Base-by-base conservation (phyloP, 306 rosid genomes). In the Hippophae tibetana region DNA sequence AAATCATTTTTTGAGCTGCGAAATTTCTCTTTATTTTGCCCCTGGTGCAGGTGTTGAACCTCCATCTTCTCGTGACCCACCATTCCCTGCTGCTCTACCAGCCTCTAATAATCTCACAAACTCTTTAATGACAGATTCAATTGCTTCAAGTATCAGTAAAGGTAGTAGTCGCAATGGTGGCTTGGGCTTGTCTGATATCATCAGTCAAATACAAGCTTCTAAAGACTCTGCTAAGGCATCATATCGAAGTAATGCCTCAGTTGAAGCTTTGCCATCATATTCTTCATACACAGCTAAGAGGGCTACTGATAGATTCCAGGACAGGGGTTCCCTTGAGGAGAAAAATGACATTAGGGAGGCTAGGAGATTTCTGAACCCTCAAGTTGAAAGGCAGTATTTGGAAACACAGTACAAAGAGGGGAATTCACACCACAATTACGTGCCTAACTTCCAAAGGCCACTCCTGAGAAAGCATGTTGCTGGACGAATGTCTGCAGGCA, bases 1-100 rank as follows among this genome's bases (percentile, higher is more conserved):
- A 60, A 68, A 56, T 58, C 50, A 65, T 42, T 59, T 60, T 79
- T 81, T 79, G 90, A 79, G 78, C 80, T 77, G 96, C 93, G 88
- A 81, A 86, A 73, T 80, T 85, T 81, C 67, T 72, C 75, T 78
- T 62, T 77, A 31, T 88, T 73, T 84, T 84, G 62, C 78, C 74
- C 95, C 97, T 93, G 82, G 97, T 82, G 94, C 99, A 93, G 99
- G 99, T 84, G 97, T 93, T 93, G 99, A 93, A 89, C 97, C 90
- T 82, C 99, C 99, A 79, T 89, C 99, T 61, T 86, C 97, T 82
- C 99, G 99, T 69, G 99, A 93, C 79, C 99, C 99, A 68, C 99
- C 99, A 54, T 84, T 78, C 70, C 99, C 99, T 70, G 90, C 96
- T 57, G 82, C 90, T 69, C 85, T 76, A 63, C 68, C 90, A 13